Evolutionary conservation across 495 filamentous ascomycete species (phyloP).

Genomic region (Geoglossum glabrum): DNA sequence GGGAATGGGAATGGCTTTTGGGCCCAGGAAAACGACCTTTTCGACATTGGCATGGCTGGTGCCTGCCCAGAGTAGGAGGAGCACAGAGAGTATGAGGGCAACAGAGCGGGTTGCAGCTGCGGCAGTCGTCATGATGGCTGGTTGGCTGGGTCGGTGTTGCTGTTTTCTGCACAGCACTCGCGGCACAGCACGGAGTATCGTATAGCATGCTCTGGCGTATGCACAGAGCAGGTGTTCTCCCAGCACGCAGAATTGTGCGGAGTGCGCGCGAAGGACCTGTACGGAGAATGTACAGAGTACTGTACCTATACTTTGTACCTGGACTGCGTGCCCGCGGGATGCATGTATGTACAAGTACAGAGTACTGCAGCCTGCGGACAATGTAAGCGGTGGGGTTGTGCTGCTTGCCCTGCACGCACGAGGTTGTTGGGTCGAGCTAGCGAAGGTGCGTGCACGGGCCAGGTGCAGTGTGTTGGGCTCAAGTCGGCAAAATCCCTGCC

Average conservation of each 20-base stretch:
- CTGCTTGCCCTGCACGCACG: no score
- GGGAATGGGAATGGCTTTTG: slow-evolving; percentile 31
- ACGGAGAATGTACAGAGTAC: no score
- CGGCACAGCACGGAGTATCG: no score
- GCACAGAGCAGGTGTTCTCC: no score
- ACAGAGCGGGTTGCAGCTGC: not conserved
- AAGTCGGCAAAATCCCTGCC: not conserved
- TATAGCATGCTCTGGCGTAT: no score
- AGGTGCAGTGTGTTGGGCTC: not conserved
- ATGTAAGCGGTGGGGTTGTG: no score
- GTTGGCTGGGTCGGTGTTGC: not conserved
- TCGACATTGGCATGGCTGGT: slow-evolving; percentile 49
- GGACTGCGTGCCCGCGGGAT: no score
- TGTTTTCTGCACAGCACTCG: not conserved
- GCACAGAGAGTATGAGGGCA: not conserved
- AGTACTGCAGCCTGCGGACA: no score
- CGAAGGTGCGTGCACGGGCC: not conserved
- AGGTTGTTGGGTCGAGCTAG: not conserved
- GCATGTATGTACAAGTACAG: no score
- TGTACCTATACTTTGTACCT: no score
- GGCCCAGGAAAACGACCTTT: slow-evolving; percentile 75
- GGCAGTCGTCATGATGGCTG: not conserved
- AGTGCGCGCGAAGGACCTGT: no score
- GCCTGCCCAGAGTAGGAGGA: not conserved
- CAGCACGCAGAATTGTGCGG: no score